phyloP scores from a whole-genome alignment of 1,139 yeast species.

The Candida anutae region DNA sequence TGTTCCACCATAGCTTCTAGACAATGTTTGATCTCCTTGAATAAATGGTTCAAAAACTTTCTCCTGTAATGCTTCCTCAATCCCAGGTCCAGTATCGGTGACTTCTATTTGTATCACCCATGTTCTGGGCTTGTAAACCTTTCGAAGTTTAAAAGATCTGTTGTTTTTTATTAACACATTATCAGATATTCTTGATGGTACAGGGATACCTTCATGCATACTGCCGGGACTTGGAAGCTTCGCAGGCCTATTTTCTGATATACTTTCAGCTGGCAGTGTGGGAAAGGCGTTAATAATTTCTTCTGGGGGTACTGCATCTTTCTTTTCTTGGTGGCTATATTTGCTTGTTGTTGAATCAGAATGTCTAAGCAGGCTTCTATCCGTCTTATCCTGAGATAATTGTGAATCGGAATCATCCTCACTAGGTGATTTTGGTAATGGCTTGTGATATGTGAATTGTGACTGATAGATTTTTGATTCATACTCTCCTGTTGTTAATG shows the following conservation, averaged over 20 bases:
- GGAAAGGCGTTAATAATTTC: too few species aligned
- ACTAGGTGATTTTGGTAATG: constrained; percentile 21
- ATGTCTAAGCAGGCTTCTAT: too few species aligned
- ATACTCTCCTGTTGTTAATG: constrained; percentile 46
- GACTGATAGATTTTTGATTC: constrained; percentile 47
- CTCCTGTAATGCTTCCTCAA: constrained; percentile 68
- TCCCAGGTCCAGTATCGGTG: constrained; percentile 89
- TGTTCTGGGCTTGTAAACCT: constrained; percentile 31
- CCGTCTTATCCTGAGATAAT: too few species aligned
- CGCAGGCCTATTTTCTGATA: too few species aligned
- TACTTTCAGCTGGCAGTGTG: too few species aligned
- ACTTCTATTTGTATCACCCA: constrained; percentile 74
- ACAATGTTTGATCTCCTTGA: constrained; percentile 92
- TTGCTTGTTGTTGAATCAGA: too few species aligned
- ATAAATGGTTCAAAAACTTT: constrained; percentile 93
- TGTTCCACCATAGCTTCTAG: constrained; percentile 90
- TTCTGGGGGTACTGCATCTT: too few species aligned
- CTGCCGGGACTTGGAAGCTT: too few species aligned
- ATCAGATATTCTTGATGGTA: constrained; percentile 7
- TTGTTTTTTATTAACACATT: constrained; percentile 20
- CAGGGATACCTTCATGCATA: too few species aligned
- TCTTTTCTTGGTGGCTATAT: too few species aligned
- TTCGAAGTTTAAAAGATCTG: constrained; percentile 28
- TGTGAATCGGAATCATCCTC: too few species aligned
- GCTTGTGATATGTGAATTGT: constrained; percentile 32